Evolutionary conservation across 805 yeast genomes (phyloP).

Genomic region (Novakomyces olei): DNA sequence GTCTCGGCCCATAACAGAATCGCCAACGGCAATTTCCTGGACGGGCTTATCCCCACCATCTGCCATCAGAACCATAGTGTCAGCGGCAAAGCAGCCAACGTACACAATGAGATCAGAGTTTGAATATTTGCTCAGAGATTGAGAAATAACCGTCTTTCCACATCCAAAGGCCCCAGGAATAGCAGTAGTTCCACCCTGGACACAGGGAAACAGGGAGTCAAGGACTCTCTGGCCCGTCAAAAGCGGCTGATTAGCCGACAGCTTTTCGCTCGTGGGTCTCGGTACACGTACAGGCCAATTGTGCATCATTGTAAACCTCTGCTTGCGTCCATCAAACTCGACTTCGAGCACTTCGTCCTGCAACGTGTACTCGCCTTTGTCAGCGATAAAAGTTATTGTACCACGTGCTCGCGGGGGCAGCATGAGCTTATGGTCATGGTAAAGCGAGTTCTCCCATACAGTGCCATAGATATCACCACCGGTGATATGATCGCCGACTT

Average conservation of each 20-base stretch:
- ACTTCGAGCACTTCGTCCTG: constrained; percentile 81
- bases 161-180: constrained; percentile 99
- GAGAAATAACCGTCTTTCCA: constrained; percentile 97
- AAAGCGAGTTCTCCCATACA: constrained; percentile 78
- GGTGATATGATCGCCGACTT: constrained; percentile 89
- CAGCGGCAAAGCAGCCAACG: constrained; percentile 38
- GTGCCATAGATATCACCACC: constrained; percentile 97
- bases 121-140: constrained; percentile 87
- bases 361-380: constrained; percentile 72
- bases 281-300: constrained; percentile 99
- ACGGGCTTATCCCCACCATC: constrained; percentile 19
- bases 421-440: constrained; percentile 79
- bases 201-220: constrained; percentile 95
- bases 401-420: constrained; percentile 98
- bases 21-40: constrained; percentile 20
- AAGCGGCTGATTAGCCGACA: constrained; percentile 83
- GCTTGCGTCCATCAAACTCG: constrained; percentile 75
- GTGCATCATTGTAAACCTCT: constrained; percentile 79
- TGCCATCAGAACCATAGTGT: constrained; percentile 21
- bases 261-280: constrained; percentile 89
- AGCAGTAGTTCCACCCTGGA: constrained; percentile 99
- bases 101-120: constrained; percentile 92
- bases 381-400: constrained; percentile 75
- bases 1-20: constrained; percentile 23
- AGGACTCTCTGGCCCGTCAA: constrained; percentile 97